Evolutionary conservation across 495 filamentous ascomycete species (phyloP).

Genomic region (Hypomontagnella monticulosa): DNA sequence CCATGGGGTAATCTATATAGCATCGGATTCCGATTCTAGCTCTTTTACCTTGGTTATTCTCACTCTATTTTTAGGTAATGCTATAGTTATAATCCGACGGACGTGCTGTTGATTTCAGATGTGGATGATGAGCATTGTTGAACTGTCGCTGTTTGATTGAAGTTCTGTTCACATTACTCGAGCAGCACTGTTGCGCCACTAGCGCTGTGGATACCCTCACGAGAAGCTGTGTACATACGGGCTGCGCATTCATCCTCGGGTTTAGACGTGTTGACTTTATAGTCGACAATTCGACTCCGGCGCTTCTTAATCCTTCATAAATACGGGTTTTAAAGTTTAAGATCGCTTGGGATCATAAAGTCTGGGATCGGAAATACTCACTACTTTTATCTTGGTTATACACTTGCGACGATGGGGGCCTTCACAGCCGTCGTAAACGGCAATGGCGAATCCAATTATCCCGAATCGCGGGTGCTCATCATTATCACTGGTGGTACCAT

Average conservation of each 20-base stretch:
- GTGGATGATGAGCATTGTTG: not conserved
- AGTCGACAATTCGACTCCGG: too few species aligned
- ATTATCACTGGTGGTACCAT: slow-evolving; percentile 98
- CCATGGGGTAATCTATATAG: slow-evolving; percentile 13
- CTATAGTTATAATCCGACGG: too few species aligned
- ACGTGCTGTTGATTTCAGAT: too few species aligned
- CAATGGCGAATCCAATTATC: slow-evolving; percentile 49
- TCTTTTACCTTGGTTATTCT: too few species aligned
- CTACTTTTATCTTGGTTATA: not conserved
- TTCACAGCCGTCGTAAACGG: slow-evolving; percentile 25
- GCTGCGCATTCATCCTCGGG: too few species aligned
- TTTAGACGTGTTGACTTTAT: too few species aligned
- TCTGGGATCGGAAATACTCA: not conserved
- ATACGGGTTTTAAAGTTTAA: too few species aligned
- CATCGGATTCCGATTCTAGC: not conserved
- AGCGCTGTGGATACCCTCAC: not conserved
- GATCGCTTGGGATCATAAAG: too few species aligned
- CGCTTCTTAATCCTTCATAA: too few species aligned
- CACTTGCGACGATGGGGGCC: slow-evolving; percentile 27
- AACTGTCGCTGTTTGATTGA: not conserved
- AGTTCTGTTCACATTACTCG: not conserved
- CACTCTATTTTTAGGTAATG: too few species aligned
- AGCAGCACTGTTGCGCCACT: not conserved
- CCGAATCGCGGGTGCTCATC: slow-evolving; percentile 84
- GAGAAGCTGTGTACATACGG: not conserved